Percentiles rank a stretch among this genome's conserved stretches.
Conservation (phyloP, 2,329 filamentous ascomycete species). For the Pyricularia sp. region DNA sequence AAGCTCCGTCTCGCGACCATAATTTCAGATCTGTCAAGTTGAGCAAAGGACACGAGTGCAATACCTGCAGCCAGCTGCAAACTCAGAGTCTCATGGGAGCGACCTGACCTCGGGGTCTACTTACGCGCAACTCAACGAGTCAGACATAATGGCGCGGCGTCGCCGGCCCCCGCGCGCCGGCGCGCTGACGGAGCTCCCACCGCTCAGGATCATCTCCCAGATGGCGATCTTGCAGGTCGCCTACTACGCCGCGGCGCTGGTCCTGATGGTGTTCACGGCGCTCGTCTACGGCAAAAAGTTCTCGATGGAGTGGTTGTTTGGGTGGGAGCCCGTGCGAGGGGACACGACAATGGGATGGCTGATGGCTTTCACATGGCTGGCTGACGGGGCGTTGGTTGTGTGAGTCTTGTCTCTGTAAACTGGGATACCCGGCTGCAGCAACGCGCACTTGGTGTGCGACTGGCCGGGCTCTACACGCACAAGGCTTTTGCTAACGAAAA, state of each 20-base stretch:
- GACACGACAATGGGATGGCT: conserved; percentile 56
- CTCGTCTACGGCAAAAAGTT: conserved; percentile 49
- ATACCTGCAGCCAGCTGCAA: not conserved
- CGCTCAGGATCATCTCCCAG: conserved; percentile 49
- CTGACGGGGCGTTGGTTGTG: conserved; percentile 46
- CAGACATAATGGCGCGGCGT: conserved; percentile 39
- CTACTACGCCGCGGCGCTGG: conserved; percentile 41
- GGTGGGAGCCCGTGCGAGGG: conserved; percentile 48
- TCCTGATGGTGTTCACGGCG: conserved; percentile 48
- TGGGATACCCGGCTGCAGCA: not conserved
- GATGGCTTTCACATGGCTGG: conserved; percentile 46
- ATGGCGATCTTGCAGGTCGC: conserved; percentile 47
- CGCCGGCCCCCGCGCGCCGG: conserved; percentile 49
- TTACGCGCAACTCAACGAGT: not conserved
- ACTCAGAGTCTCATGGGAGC: not conserved
- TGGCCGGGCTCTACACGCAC: not conserved
- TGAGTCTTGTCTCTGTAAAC: conserved; percentile 18
- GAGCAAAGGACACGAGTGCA: not conserved
- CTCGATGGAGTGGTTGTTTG: conserved; percentile 43
- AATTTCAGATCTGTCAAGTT: not conserved
- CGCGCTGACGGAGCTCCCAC: conserved; percentile 51
- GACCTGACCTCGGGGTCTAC: not conserved
- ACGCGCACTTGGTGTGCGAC: not conserved
- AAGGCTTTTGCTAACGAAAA: not conserved
- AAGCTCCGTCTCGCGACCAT: not conserved